Evolutionary conservation across 306 rosid species (phyloP).

Genomic region (Ormosia semicastrata): DNA sequence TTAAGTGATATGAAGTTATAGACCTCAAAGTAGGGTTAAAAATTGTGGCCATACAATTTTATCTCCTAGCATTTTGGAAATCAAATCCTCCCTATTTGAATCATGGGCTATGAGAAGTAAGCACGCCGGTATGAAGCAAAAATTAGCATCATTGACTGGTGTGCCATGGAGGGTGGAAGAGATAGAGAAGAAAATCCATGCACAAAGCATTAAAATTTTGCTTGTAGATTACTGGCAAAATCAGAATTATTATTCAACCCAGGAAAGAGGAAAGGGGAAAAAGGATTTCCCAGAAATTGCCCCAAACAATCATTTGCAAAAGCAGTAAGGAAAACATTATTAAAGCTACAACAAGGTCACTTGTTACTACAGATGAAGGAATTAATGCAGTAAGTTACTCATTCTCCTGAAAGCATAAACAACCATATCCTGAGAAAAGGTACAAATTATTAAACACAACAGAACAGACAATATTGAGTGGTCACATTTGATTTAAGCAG

Average conservation of each 20-base stretch:
- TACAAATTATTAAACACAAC: background rate
- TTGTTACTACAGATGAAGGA: slow-evolving; percentile 23
- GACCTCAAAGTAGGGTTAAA: background rate
- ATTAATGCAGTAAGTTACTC: slow-evolving; percentile 14
- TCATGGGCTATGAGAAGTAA: background rate
- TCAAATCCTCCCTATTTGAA: background rate
- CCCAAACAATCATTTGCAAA: background rate
- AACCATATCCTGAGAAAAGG: slow-evolving; percentile 17
- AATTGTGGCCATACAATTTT: background rate
- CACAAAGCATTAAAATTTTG: background rate
- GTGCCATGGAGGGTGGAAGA: background rate
- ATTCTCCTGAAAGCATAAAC: slow-evolving; percentile 10
- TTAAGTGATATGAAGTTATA: background rate
- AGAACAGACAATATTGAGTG: background rate
- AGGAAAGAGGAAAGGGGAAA: background rate
- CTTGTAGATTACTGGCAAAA: background rate
- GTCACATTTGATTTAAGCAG: slow-evolving; percentile 24
- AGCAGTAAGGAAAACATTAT: background rate
- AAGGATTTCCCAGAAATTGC: background rate
- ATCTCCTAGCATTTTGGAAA: background rate
- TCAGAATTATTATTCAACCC: background rate
- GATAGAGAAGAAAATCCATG: background rate
- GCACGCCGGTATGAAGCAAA: background rate
- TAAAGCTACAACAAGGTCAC: slow-evolving; percentile 29
- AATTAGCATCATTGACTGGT: background rate